Percentiles rank a stretch among this genome's conserved stretches.
phyloP scores from a whole-genome alignment of 495 filamentous ascomycete genomes.

The Neurospora sp. region DNA sequence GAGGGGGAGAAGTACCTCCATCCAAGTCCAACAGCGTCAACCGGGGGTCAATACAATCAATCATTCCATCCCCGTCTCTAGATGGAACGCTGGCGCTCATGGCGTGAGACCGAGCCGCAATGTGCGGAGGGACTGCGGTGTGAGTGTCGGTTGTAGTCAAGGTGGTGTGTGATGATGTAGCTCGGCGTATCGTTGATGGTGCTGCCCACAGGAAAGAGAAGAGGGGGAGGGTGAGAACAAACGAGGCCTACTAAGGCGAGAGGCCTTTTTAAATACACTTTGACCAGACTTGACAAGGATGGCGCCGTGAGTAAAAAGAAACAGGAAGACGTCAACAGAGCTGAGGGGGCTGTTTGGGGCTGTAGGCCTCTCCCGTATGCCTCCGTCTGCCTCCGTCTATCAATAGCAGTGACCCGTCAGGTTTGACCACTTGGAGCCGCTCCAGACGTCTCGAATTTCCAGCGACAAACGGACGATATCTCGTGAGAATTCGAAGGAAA shows the following conservation, averaged over 20 bases:
- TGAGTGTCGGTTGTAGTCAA: neutral
- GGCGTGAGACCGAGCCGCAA: neutral
- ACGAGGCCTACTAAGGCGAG: neutral
- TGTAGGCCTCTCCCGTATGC: neutral
- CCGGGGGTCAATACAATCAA: neutral
- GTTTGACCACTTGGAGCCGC: neutral
- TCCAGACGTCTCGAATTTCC: neutral
- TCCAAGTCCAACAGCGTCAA: neutral
- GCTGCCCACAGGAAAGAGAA: neutral
- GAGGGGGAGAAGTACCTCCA: neutral
- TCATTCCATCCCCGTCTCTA: neutral
- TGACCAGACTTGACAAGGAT: neutral
- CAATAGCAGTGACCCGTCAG: neutral
- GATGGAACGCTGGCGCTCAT: neutral
- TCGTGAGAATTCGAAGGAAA: neutral
- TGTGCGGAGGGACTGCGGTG: neutral
- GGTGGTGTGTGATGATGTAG: neutral
- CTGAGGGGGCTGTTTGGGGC: neutral
- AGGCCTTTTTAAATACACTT: neutral
- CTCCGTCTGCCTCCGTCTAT: neutral
- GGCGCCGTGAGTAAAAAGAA: neutral
- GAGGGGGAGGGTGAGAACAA: neutral
- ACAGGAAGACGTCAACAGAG: neutral
- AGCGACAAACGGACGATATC: neutral
- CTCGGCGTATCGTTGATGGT: neutral